Percentiles rank a stretch among this genome's conserved stretches.
Conservation (phyloP, 768 basidiomycete genomes). For the Xanthoconium purpureum region DNA sequence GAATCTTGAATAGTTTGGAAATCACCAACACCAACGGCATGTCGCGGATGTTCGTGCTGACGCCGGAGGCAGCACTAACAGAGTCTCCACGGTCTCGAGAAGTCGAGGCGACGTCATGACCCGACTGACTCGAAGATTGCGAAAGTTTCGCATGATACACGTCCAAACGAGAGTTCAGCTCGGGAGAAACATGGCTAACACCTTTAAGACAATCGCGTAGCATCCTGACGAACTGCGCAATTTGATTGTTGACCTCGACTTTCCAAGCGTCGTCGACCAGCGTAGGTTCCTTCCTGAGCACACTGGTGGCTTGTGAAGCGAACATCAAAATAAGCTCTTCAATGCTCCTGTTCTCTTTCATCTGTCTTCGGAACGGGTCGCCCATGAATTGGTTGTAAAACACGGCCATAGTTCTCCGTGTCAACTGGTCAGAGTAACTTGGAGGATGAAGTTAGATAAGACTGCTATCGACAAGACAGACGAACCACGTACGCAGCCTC, state of each 20-base stretch:
- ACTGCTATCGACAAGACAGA: not conserved
- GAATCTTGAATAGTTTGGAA: constrained; percentile 70
- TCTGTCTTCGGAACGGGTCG: constrained; percentile 79
- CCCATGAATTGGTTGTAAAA: constrained; percentile 91
- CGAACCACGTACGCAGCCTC: constrained; percentile 70
- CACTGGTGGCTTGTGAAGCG: constrained; percentile 83
- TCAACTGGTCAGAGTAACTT: constrained; percentile 87
- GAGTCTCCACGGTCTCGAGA: constrained; percentile 56
- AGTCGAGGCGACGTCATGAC: constrained; percentile 61
- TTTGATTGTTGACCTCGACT: constrained; percentile 86
- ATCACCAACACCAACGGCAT: constrained; percentile 76
- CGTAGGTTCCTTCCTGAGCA: constrained; percentile 86
- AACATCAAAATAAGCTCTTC: constrained; percentile 97
- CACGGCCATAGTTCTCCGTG: constrained; percentile 85
- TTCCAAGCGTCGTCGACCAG: constrained; percentile 90
- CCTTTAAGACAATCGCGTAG: constrained; percentile 74
- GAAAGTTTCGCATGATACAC: constrained; percentile 80
- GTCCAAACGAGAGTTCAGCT: constrained; percentile 79
- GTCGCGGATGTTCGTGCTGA: constrained; percentile 53
- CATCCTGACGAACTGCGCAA: constrained; percentile 83
- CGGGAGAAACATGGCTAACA: constrained; percentile 76
- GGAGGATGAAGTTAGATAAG: not conserved
- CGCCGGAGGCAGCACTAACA: constrained; percentile 34
- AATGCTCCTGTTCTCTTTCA: constrained; percentile 96
- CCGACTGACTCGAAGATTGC: constrained; percentile 60